These are phyloP conservation scores for Sphagnum contortum DNA, from an alignment of 225 moss, liverwort and hornwort species.

Conservation along the genomic window DNA sequence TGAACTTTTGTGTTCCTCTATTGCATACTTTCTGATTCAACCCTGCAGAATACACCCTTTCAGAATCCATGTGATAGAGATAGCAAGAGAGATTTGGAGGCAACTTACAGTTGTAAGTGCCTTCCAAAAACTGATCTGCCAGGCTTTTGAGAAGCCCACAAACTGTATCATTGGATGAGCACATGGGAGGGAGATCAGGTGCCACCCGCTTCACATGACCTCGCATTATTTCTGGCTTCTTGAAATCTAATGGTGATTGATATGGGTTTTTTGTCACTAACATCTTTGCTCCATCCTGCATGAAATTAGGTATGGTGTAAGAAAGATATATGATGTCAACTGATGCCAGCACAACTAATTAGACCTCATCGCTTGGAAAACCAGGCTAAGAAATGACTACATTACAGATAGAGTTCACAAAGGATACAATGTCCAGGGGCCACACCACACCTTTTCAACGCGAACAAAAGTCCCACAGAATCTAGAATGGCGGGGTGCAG, in stretches of 20 bases:
- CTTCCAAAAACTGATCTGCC: slow-evolving; percentile 67
- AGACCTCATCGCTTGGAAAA: too few species aligned
- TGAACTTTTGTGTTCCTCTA: background rate
- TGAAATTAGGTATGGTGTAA: background rate
- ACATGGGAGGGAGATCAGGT: slow-evolving; percentile 30
- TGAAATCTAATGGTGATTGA: slow-evolving; percentile 71
- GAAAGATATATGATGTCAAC: too few species aligned
- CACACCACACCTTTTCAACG: slow-evolving; percentile 40
- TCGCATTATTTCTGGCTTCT: slow-evolving; percentile 86
- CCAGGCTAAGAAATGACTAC: too few species aligned
- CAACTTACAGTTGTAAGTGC: slow-evolving; percentile 83
- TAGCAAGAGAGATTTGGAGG: background rate
- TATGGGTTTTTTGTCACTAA: slow-evolving; percentile 53
- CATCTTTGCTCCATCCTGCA: slow-evolving; percentile 81
- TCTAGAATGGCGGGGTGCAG: slow-evolving; percentile 47
- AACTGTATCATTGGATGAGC: slow-evolving; percentile 40
- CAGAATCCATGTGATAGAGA: too few species aligned
- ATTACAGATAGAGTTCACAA: too few species aligned
- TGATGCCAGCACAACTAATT: too few species aligned
- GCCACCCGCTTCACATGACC: slow-evolving; percentile 75
- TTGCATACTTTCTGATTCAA: background rate
- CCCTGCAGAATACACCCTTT: background rate
- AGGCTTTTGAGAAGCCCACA: slow-evolving; percentile 63
- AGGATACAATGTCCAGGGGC: too few species aligned
- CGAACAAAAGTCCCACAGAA: slow-evolving; percentile 79